Conservation (phyloP, 2,329 filamentous ascomycete species). For the Aulographum hederae region DNA sequence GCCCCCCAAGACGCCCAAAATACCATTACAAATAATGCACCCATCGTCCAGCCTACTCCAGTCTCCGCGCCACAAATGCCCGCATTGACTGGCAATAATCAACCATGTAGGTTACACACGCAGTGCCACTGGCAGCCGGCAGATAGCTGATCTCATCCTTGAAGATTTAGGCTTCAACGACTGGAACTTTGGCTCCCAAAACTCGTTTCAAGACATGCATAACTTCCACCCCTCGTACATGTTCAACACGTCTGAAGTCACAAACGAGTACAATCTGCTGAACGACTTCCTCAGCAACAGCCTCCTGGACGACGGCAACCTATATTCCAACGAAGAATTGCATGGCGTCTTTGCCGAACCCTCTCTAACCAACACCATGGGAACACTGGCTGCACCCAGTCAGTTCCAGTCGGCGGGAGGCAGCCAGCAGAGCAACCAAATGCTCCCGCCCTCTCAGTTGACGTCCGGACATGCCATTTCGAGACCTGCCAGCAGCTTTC, state of each 20-base stretch:
- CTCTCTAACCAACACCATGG: slow-evolving; percentile 28
- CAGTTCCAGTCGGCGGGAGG: slow-evolving; percentile 9
- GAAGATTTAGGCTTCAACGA: no score
- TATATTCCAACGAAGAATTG: slow-evolving; percentile 23
- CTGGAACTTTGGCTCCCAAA: slow-evolving; percentile 42
- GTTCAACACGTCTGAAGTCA: slow-evolving; percentile 86
- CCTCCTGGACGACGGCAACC: slow-evolving; percentile 51
- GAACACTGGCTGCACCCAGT: slow-evolving; percentile 16
- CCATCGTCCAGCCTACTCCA: slow-evolving; percentile 54
- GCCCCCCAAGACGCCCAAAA: slow-evolving; percentile 16
- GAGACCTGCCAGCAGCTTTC: slow-evolving; percentile 41
- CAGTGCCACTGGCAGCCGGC: no score
- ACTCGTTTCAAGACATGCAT: slow-evolving; percentile 85
- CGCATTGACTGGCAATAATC: slow-evolving; percentile 44
- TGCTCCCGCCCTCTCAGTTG: slow-evolving; percentile 24
- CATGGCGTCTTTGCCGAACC: slow-evolving; percentile 38
- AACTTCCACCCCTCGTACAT: slow-evolving; percentile 71
- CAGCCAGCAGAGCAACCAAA: slow-evolving; percentile 8
- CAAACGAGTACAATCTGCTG: slow-evolving; percentile 89
- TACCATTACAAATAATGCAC: slow-evolving; percentile 25
- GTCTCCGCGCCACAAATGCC: slow-evolving; percentile 48
- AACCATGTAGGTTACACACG: slow-evolving; percentile 52
- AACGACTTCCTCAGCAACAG: slow-evolving; percentile 93
- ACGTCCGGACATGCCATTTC: slow-evolving; percentile 36
- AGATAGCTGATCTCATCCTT: no score